Evolutionary conservation across 352 stramenopile species (phyloP), one percentile per base, ranked within the genome.

Genomic region (Phytophthora pinifolia): DNA sequence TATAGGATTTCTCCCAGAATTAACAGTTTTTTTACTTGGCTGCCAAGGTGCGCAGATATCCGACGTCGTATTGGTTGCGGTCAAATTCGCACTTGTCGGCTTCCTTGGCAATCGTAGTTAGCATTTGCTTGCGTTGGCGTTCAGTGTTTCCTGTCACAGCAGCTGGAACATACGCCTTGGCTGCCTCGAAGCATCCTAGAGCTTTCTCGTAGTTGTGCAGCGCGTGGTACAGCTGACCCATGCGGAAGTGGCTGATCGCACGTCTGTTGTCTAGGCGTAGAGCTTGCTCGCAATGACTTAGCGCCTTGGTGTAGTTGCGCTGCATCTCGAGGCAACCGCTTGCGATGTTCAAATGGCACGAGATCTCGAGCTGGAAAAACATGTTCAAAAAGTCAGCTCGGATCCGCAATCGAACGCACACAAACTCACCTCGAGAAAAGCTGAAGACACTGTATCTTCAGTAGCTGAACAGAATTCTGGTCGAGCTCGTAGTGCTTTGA

Each of bases 311-410:
- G 9, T 70, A 76, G 13, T 82, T 67, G 17, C 73, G 75, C 33
- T 90, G 78, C 74, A 86, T 88, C 27, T 90, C 80, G 6, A 85
- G 57, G 34, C 47, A 83, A 9, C 71, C 78, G 14, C 67, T 76
- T 8, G 74, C 78, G 37, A 88, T 88, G 34, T 88, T 88, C 13
- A 90, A 48, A 36, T 81, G 73, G 44, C 74, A 88, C 8, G 77
- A 74, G 2, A 88, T 62, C 55, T 85, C 59, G 5, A 79, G 25
- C 62, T 70, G 27, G 54, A 35, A 22, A 22, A 13, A 27, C 22
- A 27, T 27, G 0, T 35, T 20, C 7, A 6, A 60, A 36, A 45
- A 6, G 10, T 63, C 8, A 55, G 41, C 13, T 25, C 9, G 44
- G 13, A 18, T 15, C 31, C 17, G 31, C 14, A 29, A 34, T 41